These are phyloP conservation scores for Aegilops longissima DNA, from an alignment of 176 grass and related monocot species.

Conservation along the genomic window DNA sequence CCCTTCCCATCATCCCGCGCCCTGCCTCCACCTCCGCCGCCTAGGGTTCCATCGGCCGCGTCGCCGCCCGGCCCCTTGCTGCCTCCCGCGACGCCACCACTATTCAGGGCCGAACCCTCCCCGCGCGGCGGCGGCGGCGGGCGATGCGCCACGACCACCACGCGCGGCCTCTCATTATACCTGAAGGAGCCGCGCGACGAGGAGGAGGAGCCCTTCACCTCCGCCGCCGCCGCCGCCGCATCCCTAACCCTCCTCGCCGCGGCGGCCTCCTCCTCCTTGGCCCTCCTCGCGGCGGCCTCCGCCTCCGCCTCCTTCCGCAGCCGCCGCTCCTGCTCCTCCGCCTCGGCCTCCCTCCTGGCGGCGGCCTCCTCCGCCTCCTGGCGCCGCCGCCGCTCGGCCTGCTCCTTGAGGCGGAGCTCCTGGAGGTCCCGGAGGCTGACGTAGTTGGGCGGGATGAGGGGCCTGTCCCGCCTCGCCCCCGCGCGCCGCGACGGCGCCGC, in stretches of 20 bases:
- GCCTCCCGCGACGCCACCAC: neutral
- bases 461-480: conserved; percentile 11
- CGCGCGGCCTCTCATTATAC: neutral
- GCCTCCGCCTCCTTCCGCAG: neutral
- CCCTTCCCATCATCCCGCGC: neutral
- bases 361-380: neutral
- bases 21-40: conserved; percentile 21
- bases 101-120: neutral
- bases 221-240: neutral
- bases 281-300: neutral
- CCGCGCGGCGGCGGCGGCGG: neutral
- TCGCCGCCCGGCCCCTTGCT: neutral
- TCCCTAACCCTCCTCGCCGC: neutral
- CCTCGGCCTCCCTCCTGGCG: neutral
- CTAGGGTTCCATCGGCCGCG: neutral
- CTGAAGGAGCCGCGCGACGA: neutral
- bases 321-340: neutral
- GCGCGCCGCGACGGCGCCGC: conserved; percentile 5
- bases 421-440: conserved; percentile 44
- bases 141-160: conserved; percentile 18
- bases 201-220: neutral
- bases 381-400: conserved; percentile 23
- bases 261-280: conserved; percentile 22
- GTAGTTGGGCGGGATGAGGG: conserved; percentile 52
- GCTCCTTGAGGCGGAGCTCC: conserved; percentile 42